Evolutionary conservation across 2,329 filamentous ascomycete species (phyloP).

Genomic region (Aureobasidium musti): DNA sequence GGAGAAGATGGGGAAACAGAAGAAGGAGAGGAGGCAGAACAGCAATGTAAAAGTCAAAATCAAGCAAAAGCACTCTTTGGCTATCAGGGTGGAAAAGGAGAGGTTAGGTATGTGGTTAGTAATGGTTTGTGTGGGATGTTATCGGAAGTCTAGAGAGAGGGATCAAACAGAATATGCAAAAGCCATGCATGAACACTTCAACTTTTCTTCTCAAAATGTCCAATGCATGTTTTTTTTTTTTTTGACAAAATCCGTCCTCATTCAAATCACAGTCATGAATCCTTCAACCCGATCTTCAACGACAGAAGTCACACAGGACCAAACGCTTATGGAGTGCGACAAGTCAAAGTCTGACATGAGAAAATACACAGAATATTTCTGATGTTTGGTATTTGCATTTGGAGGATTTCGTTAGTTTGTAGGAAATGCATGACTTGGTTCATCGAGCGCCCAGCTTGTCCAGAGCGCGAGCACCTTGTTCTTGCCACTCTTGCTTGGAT

Average conservation of each 20-base stretch:
- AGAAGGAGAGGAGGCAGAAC: background rate
- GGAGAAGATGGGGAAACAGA: background rate
- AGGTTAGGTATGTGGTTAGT: slow-evolving; percentile 18
- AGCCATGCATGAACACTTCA: too few relatives aligned
- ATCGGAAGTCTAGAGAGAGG: background rate
- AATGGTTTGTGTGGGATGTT: slow-evolving; percentile 7
- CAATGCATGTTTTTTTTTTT: too few relatives aligned
- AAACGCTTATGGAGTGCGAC: too few relatives aligned
- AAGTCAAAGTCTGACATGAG: too few relatives aligned
- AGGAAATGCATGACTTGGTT: slow-evolving; percentile 24
- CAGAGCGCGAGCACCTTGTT: slow-evolving; percentile 79
- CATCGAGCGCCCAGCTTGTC: slow-evolving; percentile 91
- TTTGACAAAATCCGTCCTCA: too few relatives aligned
- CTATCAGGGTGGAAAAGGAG: background rate
- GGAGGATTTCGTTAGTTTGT: background rate
- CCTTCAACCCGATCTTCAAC: too few relatives aligned
- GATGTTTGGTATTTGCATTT: background rate
- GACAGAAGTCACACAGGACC: too few relatives aligned
- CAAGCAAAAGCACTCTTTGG: background rate
- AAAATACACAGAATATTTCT: background rate
- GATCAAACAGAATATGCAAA: too few relatives aligned
- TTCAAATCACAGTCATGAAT: too few relatives aligned
- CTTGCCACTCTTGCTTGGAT: slow-evolving; percentile 93
- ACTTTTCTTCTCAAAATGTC: too few relatives aligned
- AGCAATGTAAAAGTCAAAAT: background rate